These are phyloP conservation scores for Arthonia radiata DNA, from an alignment of 495 filamentous ascomycete genomes.

Conservation along the genomic window DNA sequence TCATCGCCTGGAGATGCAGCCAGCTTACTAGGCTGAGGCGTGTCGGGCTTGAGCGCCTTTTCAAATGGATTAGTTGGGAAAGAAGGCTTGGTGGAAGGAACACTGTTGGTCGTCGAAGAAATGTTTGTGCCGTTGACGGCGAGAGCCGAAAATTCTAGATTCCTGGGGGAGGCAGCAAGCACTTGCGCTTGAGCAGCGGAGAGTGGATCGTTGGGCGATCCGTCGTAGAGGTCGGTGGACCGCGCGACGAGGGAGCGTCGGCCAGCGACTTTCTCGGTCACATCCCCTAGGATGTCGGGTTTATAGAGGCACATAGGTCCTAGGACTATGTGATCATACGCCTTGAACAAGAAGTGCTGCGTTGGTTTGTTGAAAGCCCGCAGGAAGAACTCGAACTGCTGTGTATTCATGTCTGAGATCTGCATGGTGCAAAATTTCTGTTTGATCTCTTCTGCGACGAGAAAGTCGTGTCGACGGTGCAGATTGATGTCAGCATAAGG, in stretches of 20 bases:
- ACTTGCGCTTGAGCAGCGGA: constrained; percentile 70
- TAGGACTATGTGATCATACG: constrained; percentile 78
- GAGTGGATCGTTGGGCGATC: constrained; percentile 63
- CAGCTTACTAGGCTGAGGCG: constrained; percentile 22
- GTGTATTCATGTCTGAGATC: constrained; percentile 58
- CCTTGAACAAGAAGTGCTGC: constrained; percentile 76
- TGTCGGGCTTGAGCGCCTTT: too few species aligned
- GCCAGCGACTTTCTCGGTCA: constrained; percentile 48
- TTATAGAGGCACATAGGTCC: constrained; percentile 67
- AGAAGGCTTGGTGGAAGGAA: constrained; percentile 9
- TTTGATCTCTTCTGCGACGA: constrained; percentile 88
- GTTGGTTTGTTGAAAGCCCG: constrained; percentile 73
- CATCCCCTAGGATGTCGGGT: constrained; percentile 64
- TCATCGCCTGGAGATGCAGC: constrained; percentile 36
- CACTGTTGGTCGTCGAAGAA: constrained; percentile 12
- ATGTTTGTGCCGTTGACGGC: constrained; percentile 41
- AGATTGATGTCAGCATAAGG: constrained; percentile 87
- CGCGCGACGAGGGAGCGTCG: constrained; percentile 55
- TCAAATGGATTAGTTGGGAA: too few species aligned
- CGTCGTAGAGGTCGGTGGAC: constrained; percentile 83
- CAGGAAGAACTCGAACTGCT: constrained; percentile 66
- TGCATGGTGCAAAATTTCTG: constrained; percentile 68
- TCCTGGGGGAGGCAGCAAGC: constrained; percentile 8
- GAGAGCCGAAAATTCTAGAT: too few species aligned
- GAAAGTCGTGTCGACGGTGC: constrained; percentile 67